phyloP scores from a whole-genome alignment of 768 basidiomycete species.

The Boletus patriciae region DNA sequence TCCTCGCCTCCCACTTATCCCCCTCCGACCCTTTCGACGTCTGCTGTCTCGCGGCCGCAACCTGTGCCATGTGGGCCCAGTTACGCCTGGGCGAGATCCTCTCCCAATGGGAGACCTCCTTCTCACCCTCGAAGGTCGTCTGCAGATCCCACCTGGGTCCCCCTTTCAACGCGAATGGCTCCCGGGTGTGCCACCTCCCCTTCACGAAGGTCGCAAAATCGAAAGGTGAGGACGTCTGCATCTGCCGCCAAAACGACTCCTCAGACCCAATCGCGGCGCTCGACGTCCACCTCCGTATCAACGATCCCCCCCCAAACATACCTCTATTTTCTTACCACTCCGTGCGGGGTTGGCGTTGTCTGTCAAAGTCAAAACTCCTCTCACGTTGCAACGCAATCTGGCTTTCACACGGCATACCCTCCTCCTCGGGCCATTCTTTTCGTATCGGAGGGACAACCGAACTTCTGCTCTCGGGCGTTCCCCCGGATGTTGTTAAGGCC shows the following conservation, averaged over 20 bases:
- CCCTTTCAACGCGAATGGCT: background rate
- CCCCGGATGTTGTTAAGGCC: slow-evolving; percentile 30
- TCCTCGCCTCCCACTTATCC: background rate
- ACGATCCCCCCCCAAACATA: background rate
- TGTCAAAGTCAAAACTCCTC: background rate
- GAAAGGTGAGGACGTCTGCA: slow-evolving; percentile 34
- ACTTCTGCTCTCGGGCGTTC: slow-evolving; percentile 19
- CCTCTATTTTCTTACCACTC: background rate
- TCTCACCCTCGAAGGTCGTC: rapidly evolving
- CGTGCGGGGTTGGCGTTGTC: background rate
- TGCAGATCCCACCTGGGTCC: background rate
- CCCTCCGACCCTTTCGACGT: background rate
- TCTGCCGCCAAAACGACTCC: slow-evolving; percentile 27
- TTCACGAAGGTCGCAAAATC: slow-evolving; percentile 13
- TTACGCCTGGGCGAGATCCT: background rate
- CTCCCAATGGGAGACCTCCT: background rate
- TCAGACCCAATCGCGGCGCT: slow-evolving; percentile 23
- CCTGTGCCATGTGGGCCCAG: slow-evolving; percentile 5
- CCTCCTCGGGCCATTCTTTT: no score
- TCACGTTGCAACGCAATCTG: background rate
- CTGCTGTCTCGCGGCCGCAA: background rate
- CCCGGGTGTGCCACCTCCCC: background rate
- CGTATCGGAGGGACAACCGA: background rate
- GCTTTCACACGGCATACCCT: no score
- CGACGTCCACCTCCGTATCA: slow-evolving; percentile 7